Base-by-base conservation (phyloP, 139 green algal genomes). In the Yamagishiella unicocca region DNA sequence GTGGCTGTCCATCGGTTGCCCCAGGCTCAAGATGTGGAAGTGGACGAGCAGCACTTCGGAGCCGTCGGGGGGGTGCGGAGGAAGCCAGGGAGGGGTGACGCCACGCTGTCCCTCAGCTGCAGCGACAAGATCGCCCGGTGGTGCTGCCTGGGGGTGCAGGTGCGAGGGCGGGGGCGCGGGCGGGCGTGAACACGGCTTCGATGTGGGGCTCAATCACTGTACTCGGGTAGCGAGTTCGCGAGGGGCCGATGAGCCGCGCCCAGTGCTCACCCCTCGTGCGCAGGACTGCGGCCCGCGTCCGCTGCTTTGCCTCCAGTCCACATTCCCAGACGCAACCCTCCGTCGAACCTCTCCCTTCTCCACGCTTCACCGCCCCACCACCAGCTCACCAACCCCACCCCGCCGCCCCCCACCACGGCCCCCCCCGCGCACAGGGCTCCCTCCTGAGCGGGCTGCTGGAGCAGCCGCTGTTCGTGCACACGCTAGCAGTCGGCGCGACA, bases 71-170 rank as follows among this genome's bases (percentile, higher is more conserved):
- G 84, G 19, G 68, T 96, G 85, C 89, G 97, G 10, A 88, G 96
- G 62, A 99, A 99, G 92, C 97, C 97, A 1, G 97, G 97, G 46
- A 76, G 95, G 2, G 97, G 97, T 4, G 94, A 98, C 24, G 68
- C 95, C 40, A 99, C 97, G 33, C 89, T 97, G 81, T 98, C 93
- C 12, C 95, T 99, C 87, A 97, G 93, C 85, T 99, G 97, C 94
- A 98, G 94, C 87, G 97, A 99, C 92, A 99, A 99, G 95, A 90
- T 99, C 35, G 94, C 96, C 1, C 92, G 94, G 31, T 99, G 97
- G 97, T 74, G 68, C 22, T 84, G 95, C 64, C 84, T 99, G 6
- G 97, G 97, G 24, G 35, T 98, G 78, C 97, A 86, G 80, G 80
- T 77, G 40, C 1, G 77, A 96, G 86, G 87, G 91, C 45, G 45